Base-by-base conservation (phyloP, 305 asterid genomes). In the Rubia peregrina region DNA sequence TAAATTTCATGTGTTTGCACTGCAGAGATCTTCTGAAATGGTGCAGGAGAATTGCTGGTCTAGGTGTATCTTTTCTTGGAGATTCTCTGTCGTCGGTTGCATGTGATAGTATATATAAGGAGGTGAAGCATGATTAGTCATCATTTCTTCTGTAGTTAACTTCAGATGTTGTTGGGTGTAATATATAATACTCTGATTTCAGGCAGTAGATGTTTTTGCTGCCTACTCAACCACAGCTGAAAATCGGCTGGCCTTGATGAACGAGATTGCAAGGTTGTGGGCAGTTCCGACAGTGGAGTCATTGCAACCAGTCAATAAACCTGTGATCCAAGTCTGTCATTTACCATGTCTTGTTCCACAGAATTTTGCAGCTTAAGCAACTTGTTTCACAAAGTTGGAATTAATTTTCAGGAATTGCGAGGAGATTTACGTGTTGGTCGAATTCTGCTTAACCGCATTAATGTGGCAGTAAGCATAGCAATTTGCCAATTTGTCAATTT, bases 201-300 rank as follows among this genome's bases (percentile, higher is more conserved):
- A 94, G 99, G 98, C 98, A 41, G 83, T 90, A 73, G 98, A 95
- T 78, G 79, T 92, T 78, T 95, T 91, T 80, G 98, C 95, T 70
- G 87, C 95, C 73, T 91, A 87, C 76, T 79, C 86, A 72, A 87
- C 95, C 70, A 83, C 94, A 13, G 81, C 80, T n/a, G 86, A 77
- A 69, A 87, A 87, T 71, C 88, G 98, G 65, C 80, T 88, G 83
- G 80, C 79, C 44, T 76, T 87, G 70, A 86, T 90, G 95, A 83
- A 79, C 80, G 95, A 89, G 84, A 86, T 95, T 33, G 89, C 92
- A 59, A 76, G 78, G 75, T 70, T 85, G 74, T 90, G 96, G 97
- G 73, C 78, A 61, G 82, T 85, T 77, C 69, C 85, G 33, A 73
- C 79, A 12, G 75, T 80, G 72, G 94, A 82, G 69, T 78, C 88